Base-by-base conservation (phyloP, 2,329 filamentous ascomycete genomes). In the Botrytis cinerea region DNA sequence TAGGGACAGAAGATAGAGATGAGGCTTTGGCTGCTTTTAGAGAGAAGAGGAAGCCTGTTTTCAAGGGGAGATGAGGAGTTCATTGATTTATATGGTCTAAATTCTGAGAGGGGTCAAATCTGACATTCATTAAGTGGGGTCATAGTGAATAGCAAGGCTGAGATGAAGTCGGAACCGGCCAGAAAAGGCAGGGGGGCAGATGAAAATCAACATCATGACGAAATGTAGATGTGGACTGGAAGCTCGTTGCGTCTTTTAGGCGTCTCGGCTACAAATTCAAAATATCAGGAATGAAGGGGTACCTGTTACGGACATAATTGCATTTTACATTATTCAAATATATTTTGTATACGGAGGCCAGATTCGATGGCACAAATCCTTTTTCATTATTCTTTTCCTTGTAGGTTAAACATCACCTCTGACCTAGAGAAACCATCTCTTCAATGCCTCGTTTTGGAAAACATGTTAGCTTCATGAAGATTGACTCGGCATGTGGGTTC, bases 11-110 rank as follows among this genome's bases (percentile, higher is more conserved):
- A 81, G 96, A 99, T 84, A 87, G 95, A 74, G 86, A 94, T 79
- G 96, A 98, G 86, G 96, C 96, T 51, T 85, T 99, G 76, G 88
- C 84, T 82, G 96, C 96, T 0, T 99, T 99, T 84, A 86, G 84
- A 71, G 91, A 93, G 84, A 93, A 93, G 87, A 87, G 91, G 79
- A 90, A 87, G 82, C 90, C 91, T 25, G 84, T 85, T n/a, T 93
- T 92, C 80, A 90, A 85, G 77, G 90, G 90, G 16, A 78, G 75
- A 64, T 80, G 61, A 76, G 22, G 16, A 28, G 16, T 14, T 43
- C 1, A 32, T 68, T 57, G 64, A 18, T 40, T 40, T 7, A 40
- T 28, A 14, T 51, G 35, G 3, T 28, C 25, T 54, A 4, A 7
- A 48, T 22, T 40, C 9, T 35, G 10, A 4, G 46, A 18, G 43